phyloP scores from a whole-genome alignment of 2,329 filamentous ascomycete genomes.

The Aspergillus sclerotialis region DNA sequence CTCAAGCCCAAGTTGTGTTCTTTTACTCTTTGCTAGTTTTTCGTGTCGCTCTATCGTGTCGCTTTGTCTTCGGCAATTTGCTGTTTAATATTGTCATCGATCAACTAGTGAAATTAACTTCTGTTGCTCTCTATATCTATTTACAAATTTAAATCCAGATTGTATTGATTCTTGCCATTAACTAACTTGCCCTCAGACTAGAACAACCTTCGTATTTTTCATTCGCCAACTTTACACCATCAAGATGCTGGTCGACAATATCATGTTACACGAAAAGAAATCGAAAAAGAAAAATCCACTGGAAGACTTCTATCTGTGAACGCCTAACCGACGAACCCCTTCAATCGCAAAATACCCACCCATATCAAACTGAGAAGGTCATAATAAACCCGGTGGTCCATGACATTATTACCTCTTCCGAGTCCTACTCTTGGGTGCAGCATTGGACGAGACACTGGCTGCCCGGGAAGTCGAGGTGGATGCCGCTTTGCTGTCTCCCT shows the following conservation, averaged over 20 bases:
- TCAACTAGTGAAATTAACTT: too few species aligned
- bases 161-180: too few species aligned
- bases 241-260: neutral
- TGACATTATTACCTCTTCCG: slow-evolving; percentile 40
- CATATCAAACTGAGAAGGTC: slow-evolving; percentile 9
- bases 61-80: too few species aligned
- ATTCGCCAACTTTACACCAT: neutral
- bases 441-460: slow-evolving; percentile 76
- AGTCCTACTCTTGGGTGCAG: slow-evolving; percentile 43
- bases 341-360: slow-evolving; percentile 7
- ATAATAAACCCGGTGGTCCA: slow-evolving; percentile 5
- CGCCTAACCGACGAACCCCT: slow-evolving; percentile 13
- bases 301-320: slow-evolving; percentile 14
- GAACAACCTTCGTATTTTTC: too few species aligned
- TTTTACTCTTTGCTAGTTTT: too few species aligned
- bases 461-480: slow-evolving; percentile 76
- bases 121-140: too few species aligned
- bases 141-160: too few species aligned
- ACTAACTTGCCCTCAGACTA: too few species aligned
- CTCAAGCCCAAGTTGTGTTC: too few species aligned
- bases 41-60: too few species aligned
- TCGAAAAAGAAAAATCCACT: slow-evolving; percentile 1
- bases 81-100: too few species aligned
- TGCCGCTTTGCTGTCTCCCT: slow-evolving; percentile 65
- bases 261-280: slow-evolving; percentile 5